Evolutionary conservation across 257 asterid genomes (phyloP), one percentile per base, ranked within the genome.

Genomic region (Plantago elongata): DNA sequence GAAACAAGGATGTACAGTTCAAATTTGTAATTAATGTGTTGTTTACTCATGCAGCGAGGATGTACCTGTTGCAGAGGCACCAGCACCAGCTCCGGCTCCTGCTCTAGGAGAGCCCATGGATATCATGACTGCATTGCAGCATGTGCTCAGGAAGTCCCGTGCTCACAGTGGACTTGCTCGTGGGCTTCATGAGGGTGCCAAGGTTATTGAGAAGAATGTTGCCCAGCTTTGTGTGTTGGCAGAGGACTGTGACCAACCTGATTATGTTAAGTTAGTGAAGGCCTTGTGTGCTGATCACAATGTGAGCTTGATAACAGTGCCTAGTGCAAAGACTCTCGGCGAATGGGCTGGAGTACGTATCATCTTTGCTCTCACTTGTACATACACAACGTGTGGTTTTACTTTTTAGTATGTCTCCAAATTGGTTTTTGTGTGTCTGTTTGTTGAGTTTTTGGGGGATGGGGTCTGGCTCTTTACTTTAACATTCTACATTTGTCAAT

Each of bases 311-410:
- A 80, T 84, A 3, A 72, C 90, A 0, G 88, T 84, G 37, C 87
- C 90, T 7, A 79, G 63, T 78, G 88, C 94, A 46, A 87, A 87
- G 74, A 82, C 87, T 57, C 87, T 84, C 9, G 94, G 90, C 8
- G 90, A 87, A 69, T 87, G 94, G 95, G 78, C 77, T 62, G 93
- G 94, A 44, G 94, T 84, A 79, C 77, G 90, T 81, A 45, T 11
- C n/a, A 2, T 45, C 6, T 5, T 42, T 1, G 13, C 0, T 2
- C 30, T 50, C 9, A 7, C 43, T 64, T 3, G 9, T 6, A 44
- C 38, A 11, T 30, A 11, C 9, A 29, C 4, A 37, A 2, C 9
- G 11, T 9, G 42, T 47, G n/a, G 5, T 38, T 30, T 12, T 12
- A 13, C 16, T 2, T 45, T 22, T 61, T 60, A 17, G 10, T 22